Base-by-base conservation (phyloP, 2,329 filamentous ascomycete species). In the Penicillium sp. region DNA sequence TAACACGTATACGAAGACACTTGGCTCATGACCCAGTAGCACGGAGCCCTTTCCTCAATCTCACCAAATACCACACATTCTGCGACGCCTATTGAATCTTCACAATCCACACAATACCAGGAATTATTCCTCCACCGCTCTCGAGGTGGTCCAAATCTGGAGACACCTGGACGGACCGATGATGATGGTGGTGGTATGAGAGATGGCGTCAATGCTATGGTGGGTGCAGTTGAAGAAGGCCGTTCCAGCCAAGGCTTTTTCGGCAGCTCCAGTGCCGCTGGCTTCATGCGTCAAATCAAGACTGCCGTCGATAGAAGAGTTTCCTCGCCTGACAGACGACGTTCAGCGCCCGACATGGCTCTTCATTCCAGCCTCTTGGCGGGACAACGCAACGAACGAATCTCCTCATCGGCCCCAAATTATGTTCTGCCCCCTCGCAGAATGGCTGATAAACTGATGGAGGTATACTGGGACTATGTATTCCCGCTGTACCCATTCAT, bases 401-500 rank as follows among this genome's bases (percentile, higher is more conserved):
- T 48, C 10, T 58, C 25, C 6, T 58, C 60, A 0, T 52, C 55
- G 0, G 42, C 64, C 2, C 55, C 67, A 5, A 65, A 77, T 16
- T 79, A 81, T 37, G 78, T 82, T 1, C 67, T 83, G 1, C 81
- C 81, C 1, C 74, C 80, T 0, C 75, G 80, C 1, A 75, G 78
- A 38, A 79, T 77, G 37, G 81, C 81, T 0, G 81, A 83, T 54
- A 73, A 73, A 45, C 69, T 83, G 3, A 77, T 81, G 71, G 71
- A 76, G 2, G 71, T 80, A 0, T 83, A 83, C 59, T 83, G 81
- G 81, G 72, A 73, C 30, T 79, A 77, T 40, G 79, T 82, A 1
- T 79, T 82, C 33, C 78, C 80, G 0, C 62, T 83, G 0, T 83
- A 83, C 48, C 81, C 81, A 0, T 79, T 82, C 45, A 66, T 83